Percentiles rank a stretch among this genome's conserved stretches.
Conservation (phyloP, 169 alveolate genomes). For the Cryptosporidium ubiquitum region DNA sequence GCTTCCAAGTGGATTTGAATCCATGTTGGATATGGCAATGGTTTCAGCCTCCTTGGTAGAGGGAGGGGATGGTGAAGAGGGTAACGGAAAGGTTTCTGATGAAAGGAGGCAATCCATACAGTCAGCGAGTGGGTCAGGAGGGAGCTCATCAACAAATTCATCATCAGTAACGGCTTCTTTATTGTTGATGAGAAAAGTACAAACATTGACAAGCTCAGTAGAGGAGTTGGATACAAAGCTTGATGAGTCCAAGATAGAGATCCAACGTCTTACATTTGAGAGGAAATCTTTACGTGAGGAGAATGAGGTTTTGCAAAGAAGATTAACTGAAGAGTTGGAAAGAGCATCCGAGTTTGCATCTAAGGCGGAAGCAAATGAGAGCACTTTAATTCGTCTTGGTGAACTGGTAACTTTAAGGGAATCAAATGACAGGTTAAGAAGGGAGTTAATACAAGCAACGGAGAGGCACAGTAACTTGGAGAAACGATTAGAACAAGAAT, state of each 20-base stretch:
- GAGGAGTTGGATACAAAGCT: slow-evolving; percentile 69
- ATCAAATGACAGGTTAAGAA: slow-evolving; percentile 63
- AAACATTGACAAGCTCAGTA: slow-evolving; percentile 21
- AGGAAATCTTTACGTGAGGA: slow-evolving; percentile 53
- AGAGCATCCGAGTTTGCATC: slow-evolving; percentile 59
- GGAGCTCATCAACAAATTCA: not conserved
- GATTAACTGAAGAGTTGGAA: slow-evolving; percentile 41
- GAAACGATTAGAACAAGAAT: slow-evolving; percentile 32
- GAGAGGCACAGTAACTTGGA: slow-evolving; percentile 49
- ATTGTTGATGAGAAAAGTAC: slow-evolving; percentile 49
- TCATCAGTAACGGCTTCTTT: slow-evolving; percentile 51
- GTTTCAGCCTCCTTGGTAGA: not conserved
- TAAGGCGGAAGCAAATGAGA: slow-evolving; percentile 63
- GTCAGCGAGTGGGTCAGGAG: not conserved
- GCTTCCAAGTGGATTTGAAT: not conserved
- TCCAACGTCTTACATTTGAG: slow-evolving; percentile 55
- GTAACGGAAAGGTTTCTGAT: not conserved
- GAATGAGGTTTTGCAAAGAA: slow-evolving; percentile 44
- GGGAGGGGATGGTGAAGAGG: not conserved
- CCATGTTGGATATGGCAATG: not conserved
- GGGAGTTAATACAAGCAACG: slow-evolving; percentile 40
- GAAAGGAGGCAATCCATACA: not conserved
- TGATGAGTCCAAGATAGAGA: slow-evolving; percentile 58
- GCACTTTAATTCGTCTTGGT: slow-evolving; percentile 54
- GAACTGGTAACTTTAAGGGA: slow-evolving; percentile 68